Percentiles rank a stretch among this genome's conserved stretches.
phyloP scores from a whole-genome alignment of 768 basidiomycete species.

The Rhizopogon rudus region DNA sequence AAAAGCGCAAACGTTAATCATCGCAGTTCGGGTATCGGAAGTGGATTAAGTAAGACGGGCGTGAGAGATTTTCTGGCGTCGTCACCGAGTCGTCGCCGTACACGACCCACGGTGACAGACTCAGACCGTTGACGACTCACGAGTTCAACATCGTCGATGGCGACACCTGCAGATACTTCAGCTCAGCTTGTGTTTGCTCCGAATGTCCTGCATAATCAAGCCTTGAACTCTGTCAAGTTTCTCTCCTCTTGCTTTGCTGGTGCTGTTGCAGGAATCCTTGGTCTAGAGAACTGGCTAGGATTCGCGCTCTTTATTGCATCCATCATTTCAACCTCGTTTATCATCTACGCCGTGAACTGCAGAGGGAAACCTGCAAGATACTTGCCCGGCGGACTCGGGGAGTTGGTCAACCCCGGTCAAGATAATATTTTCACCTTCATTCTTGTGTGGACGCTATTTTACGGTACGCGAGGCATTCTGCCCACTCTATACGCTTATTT shows the following conservation, averaged over 20 bases:
- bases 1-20: neutral
- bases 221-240: constrained; percentile 68
- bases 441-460: constrained; percentile 91
- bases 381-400: constrained; percentile 55
- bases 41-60: neutral
- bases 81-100: neutral
- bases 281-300: constrained; percentile 79
- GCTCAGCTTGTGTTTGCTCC: constrained; percentile 62
- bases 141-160: constrained; percentile 31
- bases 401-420: constrained; percentile 79
- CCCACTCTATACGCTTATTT: constrained; percentile 2
- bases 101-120: neutral
- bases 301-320: constrained; percentile 73
- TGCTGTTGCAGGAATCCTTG: constrained; percentile 83
- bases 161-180: constrained; percentile 42
- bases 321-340: constrained; percentile 60
- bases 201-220: constrained; percentile 61
- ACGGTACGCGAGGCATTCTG: constrained; percentile 49
- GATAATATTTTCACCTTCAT: constrained; percentile 91
- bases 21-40: neutral
- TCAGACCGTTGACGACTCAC: neutral
- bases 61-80: neutral
- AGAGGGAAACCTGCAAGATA: constrained; percentile 58
- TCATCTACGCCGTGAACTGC: constrained; percentile 70
- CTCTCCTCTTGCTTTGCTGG: constrained; percentile 82